These are phyloP conservation scores for Tephrocybe sp. DNA, from an alignment of 768 basidiomycete species.

Conservation along the genomic window DNA sequence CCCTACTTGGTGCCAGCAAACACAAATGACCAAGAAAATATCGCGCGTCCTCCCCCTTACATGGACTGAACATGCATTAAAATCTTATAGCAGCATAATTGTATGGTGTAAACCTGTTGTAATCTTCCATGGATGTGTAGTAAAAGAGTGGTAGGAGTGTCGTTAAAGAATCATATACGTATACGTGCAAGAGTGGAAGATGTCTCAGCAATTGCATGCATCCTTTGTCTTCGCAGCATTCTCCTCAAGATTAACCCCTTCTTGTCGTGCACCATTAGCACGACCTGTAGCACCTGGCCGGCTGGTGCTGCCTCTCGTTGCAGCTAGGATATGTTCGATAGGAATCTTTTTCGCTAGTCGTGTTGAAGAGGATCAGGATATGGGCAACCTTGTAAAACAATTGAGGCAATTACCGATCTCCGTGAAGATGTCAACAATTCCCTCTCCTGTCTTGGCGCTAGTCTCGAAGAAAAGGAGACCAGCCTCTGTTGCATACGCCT, in stretches of 20 bases:
- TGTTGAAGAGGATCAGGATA: slow-evolving; percentile 1
- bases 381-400: not conserved
- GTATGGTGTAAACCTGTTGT: slow-evolving; percentile 40
- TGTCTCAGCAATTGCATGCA: slow-evolving; percentile 75
- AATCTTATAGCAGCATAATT: slow-evolving; percentile 5
- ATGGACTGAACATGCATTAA: slow-evolving; percentile 40
- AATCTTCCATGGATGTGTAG: slow-evolving; percentile 1
- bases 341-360: slow-evolving; percentile 57
- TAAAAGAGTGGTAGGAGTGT: slow-evolving; percentile 19
- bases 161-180: slow-evolving; percentile 28
- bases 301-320: slow-evolving; percentile 71
- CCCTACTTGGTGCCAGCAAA: slow-evolving; percentile 67
- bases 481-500: slow-evolving; percentile 95
- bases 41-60: slow-evolving; percentile 61
- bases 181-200: slow-evolving; percentile 13
- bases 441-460: slow-evolving; percentile 95
- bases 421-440: slow-evolving; percentile 94
- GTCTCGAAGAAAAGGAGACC: slow-evolving; percentile 97
- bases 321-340: slow-evolving; percentile 93
- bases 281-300: slow-evolving; percentile 62
- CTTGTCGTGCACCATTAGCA: slow-evolving; percentile 48
- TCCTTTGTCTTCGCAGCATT: slow-evolving; percentile 67
- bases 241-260: slow-evolving; percentile 72
- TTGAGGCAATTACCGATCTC: slow-evolving; percentile 78
- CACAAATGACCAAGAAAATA: slow-evolving; percentile 51